These are phyloP conservation scores for Filosporella fistucella DNA, from an alignment of 495 filamentous ascomycete species.

Conservation along the genomic window DNA sequence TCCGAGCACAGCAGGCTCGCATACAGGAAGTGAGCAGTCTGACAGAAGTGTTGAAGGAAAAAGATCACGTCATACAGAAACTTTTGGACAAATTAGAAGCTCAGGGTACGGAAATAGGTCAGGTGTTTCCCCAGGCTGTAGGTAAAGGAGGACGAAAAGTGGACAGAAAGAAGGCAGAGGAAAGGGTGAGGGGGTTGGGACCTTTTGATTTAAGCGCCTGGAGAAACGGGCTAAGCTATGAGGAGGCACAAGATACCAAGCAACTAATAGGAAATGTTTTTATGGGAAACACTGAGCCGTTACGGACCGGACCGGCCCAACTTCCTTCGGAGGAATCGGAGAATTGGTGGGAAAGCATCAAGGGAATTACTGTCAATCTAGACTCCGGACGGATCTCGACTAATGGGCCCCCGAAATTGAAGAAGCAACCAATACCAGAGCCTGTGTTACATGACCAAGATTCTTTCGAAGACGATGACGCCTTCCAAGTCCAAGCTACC, in stretches of 20 bases:
- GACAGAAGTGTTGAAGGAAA: constrained; percentile 58
- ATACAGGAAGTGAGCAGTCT: constrained; percentile 50
- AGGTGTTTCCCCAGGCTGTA: constrained; percentile 63
- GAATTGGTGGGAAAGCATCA: constrained; percentile 47
- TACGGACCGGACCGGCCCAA: constrained; percentile 7
- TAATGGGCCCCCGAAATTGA: constrained; percentile 9
- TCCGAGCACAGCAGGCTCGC: constrained; percentile 51
- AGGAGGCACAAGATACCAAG: constrained; percentile 7
- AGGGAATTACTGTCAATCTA: constrained; percentile 22
- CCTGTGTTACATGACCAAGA: neutral
- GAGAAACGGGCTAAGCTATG: constrained; percentile 19
- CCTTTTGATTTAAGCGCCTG: constrained; percentile 46
- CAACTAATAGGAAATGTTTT: constrained; percentile 26
- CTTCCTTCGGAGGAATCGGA: constrained; percentile 25
- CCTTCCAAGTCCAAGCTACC: constrained; percentile 47
- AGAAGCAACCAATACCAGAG: constrained; percentile 1
- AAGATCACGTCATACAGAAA: constrained; percentile 73
- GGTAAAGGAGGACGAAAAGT: constrained; percentile 38
- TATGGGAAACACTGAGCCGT: constrained; percentile 5
- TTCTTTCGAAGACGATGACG: constrained; percentile 32
- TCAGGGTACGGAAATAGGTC: constrained; percentile 59
- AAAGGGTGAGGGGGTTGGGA: constrained; percentile 50
- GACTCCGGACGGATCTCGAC: constrained; percentile 7
- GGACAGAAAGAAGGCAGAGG: constrained; percentile 39
- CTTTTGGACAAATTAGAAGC: constrained; percentile 75